Evolutionary conservation across 257 asterid genomes (phyloP), one percentile per base, ranked within the genome.

Genomic region (Penstemon barbatus): DNA sequence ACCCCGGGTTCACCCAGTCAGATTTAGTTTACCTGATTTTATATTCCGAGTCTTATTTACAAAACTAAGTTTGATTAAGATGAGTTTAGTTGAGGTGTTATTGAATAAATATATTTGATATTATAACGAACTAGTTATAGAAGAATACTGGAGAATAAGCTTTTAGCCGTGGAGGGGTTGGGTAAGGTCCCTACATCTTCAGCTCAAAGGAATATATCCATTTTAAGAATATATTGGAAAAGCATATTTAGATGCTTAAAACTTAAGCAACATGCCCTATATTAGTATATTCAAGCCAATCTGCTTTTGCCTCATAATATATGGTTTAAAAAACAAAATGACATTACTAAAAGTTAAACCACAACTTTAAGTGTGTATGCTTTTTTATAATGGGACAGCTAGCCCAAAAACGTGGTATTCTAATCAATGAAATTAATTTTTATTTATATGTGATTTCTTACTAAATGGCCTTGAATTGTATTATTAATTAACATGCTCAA

Each of bases 231-330:
- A 87, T 74, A 80, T 87, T 83, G 85, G 39, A 33, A 81, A 78
- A 83, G 88, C 73, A 82, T 75, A 81, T 81, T 68, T 49, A 73
- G 89, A 87, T 85, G 95, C 95, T 87, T 87, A 78, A 80, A 80
- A 70, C 80, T 77, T 74, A 87, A 87, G 95, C 95, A 25, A 73
- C 81, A 74, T 38, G 70, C 63, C 74, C 80, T 69, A 72, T 59
- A 15, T 15, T 15, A 15, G 18, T 15, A 15, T 15, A 73, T 78
- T 78, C 76, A 66, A 71, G 73, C 76, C 81, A 54, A 67, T 54
- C 56, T 41, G 44, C 76, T 80, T 78, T 80, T 72, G 55, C 66
- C 66, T 57, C 57, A 39, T 71, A 76, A 71, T 71, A 59, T 66
- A 71, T 69, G 79, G 80, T 73, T 78, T 78, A 8, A 71, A 25